These are phyloP conservation scores for Sporormia fimetaria DNA, from an alignment of 495 filamentous ascomycete genomes.

Conservation along the genomic window DNA sequence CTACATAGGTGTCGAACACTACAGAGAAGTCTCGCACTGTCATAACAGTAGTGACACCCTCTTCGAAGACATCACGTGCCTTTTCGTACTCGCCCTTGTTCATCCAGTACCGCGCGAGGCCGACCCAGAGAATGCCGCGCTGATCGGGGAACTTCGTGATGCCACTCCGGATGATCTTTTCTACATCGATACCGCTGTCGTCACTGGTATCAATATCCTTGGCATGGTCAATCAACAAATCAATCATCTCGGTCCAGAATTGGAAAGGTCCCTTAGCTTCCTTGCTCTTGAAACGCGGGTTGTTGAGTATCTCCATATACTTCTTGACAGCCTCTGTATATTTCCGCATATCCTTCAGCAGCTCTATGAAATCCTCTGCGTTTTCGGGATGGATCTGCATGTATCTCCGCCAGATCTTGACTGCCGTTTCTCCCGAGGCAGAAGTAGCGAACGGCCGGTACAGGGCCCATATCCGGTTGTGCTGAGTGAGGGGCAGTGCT, in stretches of 20 bases:
- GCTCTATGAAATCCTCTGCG: conserved; percentile 84
- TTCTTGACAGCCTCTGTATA: conserved; percentile 89
- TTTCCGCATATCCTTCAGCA: conserved; percentile 67
- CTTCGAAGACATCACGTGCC: conserved; percentile 88
- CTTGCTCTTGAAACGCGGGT: conserved; percentile 83
- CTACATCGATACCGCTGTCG: conserved; percentile 75
- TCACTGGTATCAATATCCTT: conserved; percentile 72
- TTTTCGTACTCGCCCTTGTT: conserved; percentile 82
- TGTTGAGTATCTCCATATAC: conserved; percentile 90
- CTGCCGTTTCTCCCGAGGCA: conserved; percentile 78
- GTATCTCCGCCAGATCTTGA: conserved; percentile 90
- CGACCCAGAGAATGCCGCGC: conserved; percentile 91
- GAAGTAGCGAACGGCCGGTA: conserved; percentile 90
- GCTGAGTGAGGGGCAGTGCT: conserved; percentile 91
- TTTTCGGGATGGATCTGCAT: conserved; percentile 98
- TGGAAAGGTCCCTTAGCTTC: conserved; percentile 90
- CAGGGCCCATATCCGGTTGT: conserved; percentile 91
- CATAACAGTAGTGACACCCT: conserved; percentile 96
- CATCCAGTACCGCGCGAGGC: conserved; percentile 94
- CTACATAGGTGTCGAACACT: conserved; percentile 90
- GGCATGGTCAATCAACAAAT: conserved; percentile 83
- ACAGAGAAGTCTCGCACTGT: conserved; percentile 97
- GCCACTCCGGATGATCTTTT: conserved; percentile 85
- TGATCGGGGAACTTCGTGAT: conserved; percentile 91
- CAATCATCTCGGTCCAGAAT: conserved; percentile 97